Conservation (phyloP, 768 basidiomycete species). For the Rhizopogon rudus region DNA sequence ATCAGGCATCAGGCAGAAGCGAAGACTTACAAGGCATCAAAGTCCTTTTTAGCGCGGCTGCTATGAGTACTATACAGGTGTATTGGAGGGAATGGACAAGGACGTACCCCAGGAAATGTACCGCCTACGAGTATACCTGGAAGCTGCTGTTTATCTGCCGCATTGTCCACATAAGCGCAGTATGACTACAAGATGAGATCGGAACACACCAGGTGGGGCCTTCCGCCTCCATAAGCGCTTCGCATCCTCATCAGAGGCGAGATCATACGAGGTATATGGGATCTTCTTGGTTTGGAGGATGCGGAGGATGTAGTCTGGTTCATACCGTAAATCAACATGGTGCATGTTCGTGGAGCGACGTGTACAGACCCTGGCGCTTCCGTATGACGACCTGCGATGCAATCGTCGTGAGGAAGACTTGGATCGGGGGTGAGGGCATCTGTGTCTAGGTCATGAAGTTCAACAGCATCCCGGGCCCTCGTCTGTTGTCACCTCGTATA, state of each 20-base stretch:
- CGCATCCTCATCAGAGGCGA: conserved; percentile 79
- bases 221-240: conserved; percentile 80
- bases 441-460: background rate
- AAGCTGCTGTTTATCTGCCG: conserved; percentile 73
- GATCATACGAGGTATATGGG: conserved; percentile 74
- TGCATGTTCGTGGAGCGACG: background rate
- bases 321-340: background rate
- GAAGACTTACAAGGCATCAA: conserved; percentile 63
- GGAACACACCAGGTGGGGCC: conserved; percentile 54
- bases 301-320: conserved; percentile 71
- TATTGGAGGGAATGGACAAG: conserved; percentile 2
- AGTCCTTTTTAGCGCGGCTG: conserved; percentile 40
- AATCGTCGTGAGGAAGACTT: conserved; percentile 82
- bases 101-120: conserved; percentile 69
- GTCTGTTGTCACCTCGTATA: too few species aligned
- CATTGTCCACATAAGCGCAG: conserved; percentile 4
- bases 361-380: conserved; percentile 64
- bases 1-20: background rate
- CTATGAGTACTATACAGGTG: conserved; percentile 2
- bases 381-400: conserved; percentile 74
- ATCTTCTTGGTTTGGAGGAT: conserved; percentile 86
- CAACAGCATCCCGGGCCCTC: too few species aligned
- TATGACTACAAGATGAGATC: background rate
- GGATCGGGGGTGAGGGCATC: conserved; percentile 82
- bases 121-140: conserved; percentile 81